phyloP scores from a whole-genome alignment of 257 asterid genomes.

The Apocynum venetum region DNA sequence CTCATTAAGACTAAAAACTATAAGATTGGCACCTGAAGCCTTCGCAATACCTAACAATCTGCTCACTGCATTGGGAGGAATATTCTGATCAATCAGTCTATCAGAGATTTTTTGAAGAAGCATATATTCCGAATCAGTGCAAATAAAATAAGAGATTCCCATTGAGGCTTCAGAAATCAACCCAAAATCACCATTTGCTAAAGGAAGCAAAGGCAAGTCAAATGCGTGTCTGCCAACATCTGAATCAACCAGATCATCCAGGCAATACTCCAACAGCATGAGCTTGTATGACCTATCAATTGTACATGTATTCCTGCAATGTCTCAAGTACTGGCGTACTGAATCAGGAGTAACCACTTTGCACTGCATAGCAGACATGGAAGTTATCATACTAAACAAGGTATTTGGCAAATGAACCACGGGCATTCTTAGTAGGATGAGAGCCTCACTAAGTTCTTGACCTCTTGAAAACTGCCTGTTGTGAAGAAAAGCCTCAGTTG shows the following conservation, averaged over 20 bases:
- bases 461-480: conserved; percentile 51
- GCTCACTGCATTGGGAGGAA: conserved; percentile 49
- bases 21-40: conserved; percentile 73
- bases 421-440: conserved; percentile 87
- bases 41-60: conserved; percentile 73
- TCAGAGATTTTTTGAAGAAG: conserved; percentile 63
- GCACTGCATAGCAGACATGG: conserved; percentile 39
- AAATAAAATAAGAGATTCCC: conserved; percentile 64
- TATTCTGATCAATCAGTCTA: conserved; percentile 66
- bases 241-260: conserved; percentile 81
- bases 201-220: conserved; percentile 72
- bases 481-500: conserved; percentile 70
- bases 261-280: conserved; percentile 86
- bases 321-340: conserved; percentile 70
- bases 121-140: conserved; percentile 69
- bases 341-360: conserved; percentile 84
- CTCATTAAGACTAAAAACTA: conserved; percentile 46
- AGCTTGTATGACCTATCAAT: conserved; percentile 52
- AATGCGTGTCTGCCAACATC: conserved; percentile 63
- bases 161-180: conserved; percentile 46
- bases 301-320: conserved; percentile 30
- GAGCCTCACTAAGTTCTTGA: conserved; percentile 61
- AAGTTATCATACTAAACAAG: conserved; percentile 61
- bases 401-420: conserved; percentile 68
- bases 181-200: conserved; percentile 89